A percentile compares a stretch with the other conserved stretches of the same genome.
Conservation (phyloP, 768 basidiomycete species). For the Suillus americanus region DNA sequence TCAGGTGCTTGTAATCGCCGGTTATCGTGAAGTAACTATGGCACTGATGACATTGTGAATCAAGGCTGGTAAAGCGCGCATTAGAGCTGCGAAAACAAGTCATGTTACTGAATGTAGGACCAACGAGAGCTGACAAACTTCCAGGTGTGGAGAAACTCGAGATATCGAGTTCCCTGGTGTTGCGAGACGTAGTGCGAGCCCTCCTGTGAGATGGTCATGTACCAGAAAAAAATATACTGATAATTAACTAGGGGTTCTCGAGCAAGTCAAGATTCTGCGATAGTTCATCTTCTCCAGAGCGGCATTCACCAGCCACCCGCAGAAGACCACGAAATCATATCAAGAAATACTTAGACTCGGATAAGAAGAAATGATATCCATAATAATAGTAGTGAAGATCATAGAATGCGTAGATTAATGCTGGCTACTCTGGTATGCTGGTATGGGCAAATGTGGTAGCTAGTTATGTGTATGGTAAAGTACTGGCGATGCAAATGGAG, state of each 20-base stretch:
- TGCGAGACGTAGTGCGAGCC: conserved; percentile 60
- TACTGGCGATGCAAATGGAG: conserved; percentile 22
- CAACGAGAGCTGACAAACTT: conserved; percentile 78
- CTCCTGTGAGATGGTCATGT: conserved; percentile 54
- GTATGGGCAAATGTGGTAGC: conserved; percentile 18
- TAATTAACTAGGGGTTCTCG: conserved; percentile 42
- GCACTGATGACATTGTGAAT: conserved; percentile 5
- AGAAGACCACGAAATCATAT: conserved; percentile 34
- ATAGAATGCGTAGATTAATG: conserved; percentile 31
- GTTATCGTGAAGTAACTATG: not conserved
- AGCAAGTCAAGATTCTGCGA: conserved; percentile 42
- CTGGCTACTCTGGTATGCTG: conserved; percentile 28
- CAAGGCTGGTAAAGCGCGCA: conserved; percentile 78
- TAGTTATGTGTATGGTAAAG: conserved; percentile 24
- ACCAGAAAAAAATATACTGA: conserved; percentile 7
- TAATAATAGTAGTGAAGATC: conserved; percentile 21
- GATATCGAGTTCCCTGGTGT: conserved; percentile 66
- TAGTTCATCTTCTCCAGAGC: conserved; percentile 54
- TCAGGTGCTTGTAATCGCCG: conserved; percentile 48
- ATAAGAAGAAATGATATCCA: conserved; percentile 1
- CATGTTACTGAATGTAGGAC: conserved; percentile 83
- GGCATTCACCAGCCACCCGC: conserved; percentile 57
- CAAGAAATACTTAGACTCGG: conserved; percentile 5
- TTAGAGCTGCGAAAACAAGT: conserved; percentile 74
- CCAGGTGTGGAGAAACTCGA: conserved; percentile 78